A percentile compares a stretch with the other conserved stretches of the same genome.
Evolutionary conservation across 2,329 filamentous ascomycete genomes (phyloP).

Genomic region (Septoria linicola): DNA sequence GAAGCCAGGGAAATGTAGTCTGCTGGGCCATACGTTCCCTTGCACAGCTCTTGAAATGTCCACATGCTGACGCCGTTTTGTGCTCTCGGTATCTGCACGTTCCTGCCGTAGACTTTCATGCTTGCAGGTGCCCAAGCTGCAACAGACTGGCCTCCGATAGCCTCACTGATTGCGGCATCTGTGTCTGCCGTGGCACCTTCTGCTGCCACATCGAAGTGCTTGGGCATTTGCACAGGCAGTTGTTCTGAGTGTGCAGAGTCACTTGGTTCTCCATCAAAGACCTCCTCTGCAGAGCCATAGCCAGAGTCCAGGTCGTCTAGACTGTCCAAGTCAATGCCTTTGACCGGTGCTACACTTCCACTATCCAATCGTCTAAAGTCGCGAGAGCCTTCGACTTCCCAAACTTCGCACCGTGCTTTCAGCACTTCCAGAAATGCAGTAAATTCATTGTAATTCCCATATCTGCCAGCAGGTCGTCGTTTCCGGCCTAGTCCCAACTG

Average conservation of each 20-base stretch:
- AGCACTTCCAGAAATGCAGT: conserved; percentile 72
- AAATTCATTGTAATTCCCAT: conserved; percentile 68
- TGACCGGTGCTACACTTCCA: conserved; percentile 32
- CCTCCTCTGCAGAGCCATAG: conserved; percentile 10
- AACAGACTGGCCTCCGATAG: conserved; percentile 13
- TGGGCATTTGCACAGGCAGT: conserved; percentile 18
- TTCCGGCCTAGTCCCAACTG: conserved; percentile 39
- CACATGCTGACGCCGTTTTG: conserved; percentile 61
- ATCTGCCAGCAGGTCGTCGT: conserved; percentile 49
- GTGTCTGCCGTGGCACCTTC: conserved; percentile 16
- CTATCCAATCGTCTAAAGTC: conserved; percentile 66
- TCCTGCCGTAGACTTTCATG: conserved; percentile 62
- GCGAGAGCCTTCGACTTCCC: conserved; percentile 74
- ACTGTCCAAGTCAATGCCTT: conserved; percentile 21
- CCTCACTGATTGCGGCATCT: conserved; percentile 23
- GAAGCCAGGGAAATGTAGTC: conserved; percentile 82
- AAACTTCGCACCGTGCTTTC: conserved; percentile 75
- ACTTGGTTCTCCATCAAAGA: neutral
- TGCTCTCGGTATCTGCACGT: conserved; percentile 59
- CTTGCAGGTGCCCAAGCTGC: conserved; percentile 46
- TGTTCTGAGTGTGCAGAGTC: conserved; percentile 1
- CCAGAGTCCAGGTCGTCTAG: conserved; percentile 22
- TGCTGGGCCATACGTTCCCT: conserved; percentile 66
- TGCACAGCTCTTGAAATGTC: conserved; percentile 68
- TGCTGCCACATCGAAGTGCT: conserved; percentile 21